A percentile compares a stretch with the other conserved stretches of the same genome.
Evolutionary conservation across 2,329 filamentous ascomycete genomes (phyloP).

Genomic region (Cercospora citrullina): DNA sequence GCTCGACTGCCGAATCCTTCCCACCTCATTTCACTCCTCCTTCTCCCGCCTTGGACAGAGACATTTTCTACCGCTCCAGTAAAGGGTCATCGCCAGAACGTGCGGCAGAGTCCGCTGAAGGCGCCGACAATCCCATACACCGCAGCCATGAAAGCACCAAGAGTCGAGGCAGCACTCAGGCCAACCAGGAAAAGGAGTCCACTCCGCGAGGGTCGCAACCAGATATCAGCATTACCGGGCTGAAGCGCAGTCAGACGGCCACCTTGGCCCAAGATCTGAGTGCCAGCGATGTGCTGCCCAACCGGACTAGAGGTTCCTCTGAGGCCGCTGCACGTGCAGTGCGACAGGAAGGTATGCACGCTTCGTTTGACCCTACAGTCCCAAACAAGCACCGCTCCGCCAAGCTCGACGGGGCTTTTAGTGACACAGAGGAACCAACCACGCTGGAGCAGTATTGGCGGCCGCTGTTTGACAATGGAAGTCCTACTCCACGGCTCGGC

Average conservation of each 20-base stretch:
- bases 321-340: constrained; percentile 16
- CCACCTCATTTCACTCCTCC: constrained; percentile 57
- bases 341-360: neutral
- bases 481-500: constrained; percentile 66
- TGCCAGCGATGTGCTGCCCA: constrained; percentile 12
- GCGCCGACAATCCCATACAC: constrained; percentile 23
- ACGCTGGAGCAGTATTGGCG: constrained; percentile 75
- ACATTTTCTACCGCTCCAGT: constrained; percentile 23
- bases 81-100: constrained; percentile 43
- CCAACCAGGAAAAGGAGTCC: constrained; percentile 19
- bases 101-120: constrained; percentile 24
- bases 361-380: constrained; percentile 7
- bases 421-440: constrained; percentile 50
- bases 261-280: constrained; percentile 10
- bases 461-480: constrained; percentile 67
- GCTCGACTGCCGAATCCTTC: constrained; percentile 47
- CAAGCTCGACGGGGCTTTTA: constrained; percentile 15
- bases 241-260: constrained; percentile 25
- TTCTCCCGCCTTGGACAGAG: constrained; percentile 44
- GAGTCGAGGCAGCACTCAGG: constrained; percentile 26
- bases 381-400: constrained; percentile 4
- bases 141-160: constrained; percentile 25
- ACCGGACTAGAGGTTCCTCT: constrained; percentile 19
- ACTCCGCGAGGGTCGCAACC: constrained; percentile 28
- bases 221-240: constrained; percentile 15